Conservation (phyloP, 352 stramenopile species). For the Globisporangium orthogonon region DNA sequence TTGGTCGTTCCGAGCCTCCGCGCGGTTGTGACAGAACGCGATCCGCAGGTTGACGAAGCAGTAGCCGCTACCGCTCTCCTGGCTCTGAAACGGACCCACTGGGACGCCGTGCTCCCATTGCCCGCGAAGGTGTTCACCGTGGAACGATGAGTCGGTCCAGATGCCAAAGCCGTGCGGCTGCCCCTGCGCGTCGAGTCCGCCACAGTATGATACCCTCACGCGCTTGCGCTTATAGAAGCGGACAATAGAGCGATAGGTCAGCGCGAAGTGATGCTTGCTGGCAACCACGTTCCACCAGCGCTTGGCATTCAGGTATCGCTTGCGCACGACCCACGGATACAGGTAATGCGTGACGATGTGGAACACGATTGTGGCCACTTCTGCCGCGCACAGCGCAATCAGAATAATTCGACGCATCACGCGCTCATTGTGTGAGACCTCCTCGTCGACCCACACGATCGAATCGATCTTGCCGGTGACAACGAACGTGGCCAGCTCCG, state of each 20-base stretch:
- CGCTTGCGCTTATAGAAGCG: conserved; percentile 22
- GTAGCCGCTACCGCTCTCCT: conserved; percentile 52
- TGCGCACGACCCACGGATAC: conserved; percentile 43
- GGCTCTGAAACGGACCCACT: conserved; percentile 48
- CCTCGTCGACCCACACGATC: conserved; percentile 21
- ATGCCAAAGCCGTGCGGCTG: conserved; percentile 49
- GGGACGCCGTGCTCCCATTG: conserved; percentile 54
- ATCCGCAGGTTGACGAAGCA: conserved; percentile 52
- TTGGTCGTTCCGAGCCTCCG: conserved; percentile 8
- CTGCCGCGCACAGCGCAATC: conserved; percentile 24
- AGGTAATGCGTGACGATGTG: conserved; percentile 42
- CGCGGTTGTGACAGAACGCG: conserved; percentile 37
- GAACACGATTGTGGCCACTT: conserved; percentile 33
- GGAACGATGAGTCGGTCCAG: conserved; percentile 57
- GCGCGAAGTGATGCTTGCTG: conserved; percentile 9
- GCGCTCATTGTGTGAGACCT: conserved; percentile 19
- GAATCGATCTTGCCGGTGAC: conserved; percentile 17
- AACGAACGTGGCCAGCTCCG: conserved; percentile 20
- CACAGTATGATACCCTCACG: conserved; percentile 39
- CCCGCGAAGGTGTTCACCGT: conserved; percentile 52
- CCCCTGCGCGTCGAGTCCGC: conserved; percentile 30
- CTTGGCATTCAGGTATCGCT: conserved; percentile 20
- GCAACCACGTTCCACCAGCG: conserved; percentile 35
- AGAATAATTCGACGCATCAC: conserved; percentile 20
- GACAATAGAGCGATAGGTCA: conserved; percentile 25